These are phyloP conservation scores for Parathielavia appendiculata DNA, from an alignment of 495 filamentous ascomycete species.

Conservation along the genomic window DNA sequence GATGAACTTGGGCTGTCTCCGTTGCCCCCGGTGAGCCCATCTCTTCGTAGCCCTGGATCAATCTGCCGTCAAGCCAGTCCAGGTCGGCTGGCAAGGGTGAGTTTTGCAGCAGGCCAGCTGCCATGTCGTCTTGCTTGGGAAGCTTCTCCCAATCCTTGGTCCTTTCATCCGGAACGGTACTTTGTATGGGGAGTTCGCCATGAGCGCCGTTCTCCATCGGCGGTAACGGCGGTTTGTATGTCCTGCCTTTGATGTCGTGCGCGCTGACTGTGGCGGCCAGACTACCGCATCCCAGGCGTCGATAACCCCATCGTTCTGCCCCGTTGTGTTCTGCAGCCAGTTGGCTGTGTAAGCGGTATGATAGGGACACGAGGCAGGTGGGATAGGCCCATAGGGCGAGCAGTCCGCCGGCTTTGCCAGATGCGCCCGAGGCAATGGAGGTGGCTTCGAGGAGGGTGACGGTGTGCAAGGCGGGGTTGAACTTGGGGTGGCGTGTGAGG, in stretches of 20 bases:
- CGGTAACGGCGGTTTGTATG: constrained; percentile 11
- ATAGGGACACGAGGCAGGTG: constrained; percentile 74
- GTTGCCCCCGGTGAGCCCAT: constrained; percentile 67
- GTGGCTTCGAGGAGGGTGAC: constrained; percentile 88
- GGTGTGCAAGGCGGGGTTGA: constrained; percentile 65
- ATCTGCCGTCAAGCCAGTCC: constrained; percentile 74
- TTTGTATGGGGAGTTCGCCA: constrained; percentile 32
- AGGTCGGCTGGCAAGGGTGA: constrained; percentile 71
- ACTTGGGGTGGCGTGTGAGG: constrained; percentile 81
- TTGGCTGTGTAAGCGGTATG: constrained; percentile 76
- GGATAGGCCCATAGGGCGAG: constrained; percentile 94
- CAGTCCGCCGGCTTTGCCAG: constrained; percentile 91
- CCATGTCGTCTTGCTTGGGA: constrained; percentile 66
- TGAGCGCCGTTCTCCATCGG: constrained; percentile 12
- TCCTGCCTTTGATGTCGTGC: constrained; percentile 35
- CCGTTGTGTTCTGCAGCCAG: constrained; percentile 83
- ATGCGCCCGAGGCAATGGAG: constrained; percentile 83
- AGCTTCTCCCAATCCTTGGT: constrained; percentile 53
- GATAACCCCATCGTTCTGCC: constrained; percentile 80
- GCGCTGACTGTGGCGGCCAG: constrained; percentile 53
- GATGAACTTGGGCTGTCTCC: constrained; percentile 89
- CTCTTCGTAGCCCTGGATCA: constrained; percentile 65
- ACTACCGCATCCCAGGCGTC: constrained; percentile 70
- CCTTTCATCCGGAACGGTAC: constrained; percentile 14
- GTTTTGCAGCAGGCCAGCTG: constrained; percentile 52